phyloP scores from a whole-genome alignment of 2,329 filamentous ascomycete species.

The Monosporascus sp. region DNA sequence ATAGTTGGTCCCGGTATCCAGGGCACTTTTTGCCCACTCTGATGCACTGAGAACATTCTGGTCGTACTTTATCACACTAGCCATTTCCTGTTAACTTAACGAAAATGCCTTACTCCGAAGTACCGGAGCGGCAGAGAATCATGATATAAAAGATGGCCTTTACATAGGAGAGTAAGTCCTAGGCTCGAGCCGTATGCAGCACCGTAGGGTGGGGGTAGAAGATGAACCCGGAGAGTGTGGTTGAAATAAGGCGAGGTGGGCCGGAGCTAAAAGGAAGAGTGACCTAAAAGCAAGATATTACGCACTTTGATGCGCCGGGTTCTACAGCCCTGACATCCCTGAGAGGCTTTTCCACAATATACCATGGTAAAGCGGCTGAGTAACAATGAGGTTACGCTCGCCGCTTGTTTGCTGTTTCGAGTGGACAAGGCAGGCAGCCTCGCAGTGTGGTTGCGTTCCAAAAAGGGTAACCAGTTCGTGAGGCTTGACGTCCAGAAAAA shows the following conservation, averaged over 20 bases:
- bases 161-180: not conserved
- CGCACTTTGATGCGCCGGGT: constrained; percentile 51
- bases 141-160: not conserved
- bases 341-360: constrained; percentile 52
- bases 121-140: constrained; percentile 1
- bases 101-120: constrained; percentile 7
- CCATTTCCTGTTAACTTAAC: constrained; percentile 9
- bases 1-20: constrained; percentile 59
- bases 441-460: constrained; percentile 5
- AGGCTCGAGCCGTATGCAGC: not conserved
- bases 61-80: constrained; percentile 56
- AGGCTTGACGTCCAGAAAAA: not conserved
- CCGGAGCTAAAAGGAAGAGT: not conserved
- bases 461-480: not conserved
- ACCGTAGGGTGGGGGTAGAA: not conserved
- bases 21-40: constrained; percentile 56
- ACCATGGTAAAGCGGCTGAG: constrained; percentile 36
- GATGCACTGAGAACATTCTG: constrained; percentile 58
- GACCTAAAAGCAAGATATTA: constrained; percentile 4
- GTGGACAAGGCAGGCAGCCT: not conserved
- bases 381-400: constrained; percentile 1
- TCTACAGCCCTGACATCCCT: constrained; percentile 50
- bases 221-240: not conserved
- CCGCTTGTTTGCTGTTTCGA: not conserved
- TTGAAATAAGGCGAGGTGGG: constrained; percentile 1